Evolutionary conservation across 2,329 filamentous ascomycete genomes (phyloP).

Genomic region (Didymella lethalis): DNA sequence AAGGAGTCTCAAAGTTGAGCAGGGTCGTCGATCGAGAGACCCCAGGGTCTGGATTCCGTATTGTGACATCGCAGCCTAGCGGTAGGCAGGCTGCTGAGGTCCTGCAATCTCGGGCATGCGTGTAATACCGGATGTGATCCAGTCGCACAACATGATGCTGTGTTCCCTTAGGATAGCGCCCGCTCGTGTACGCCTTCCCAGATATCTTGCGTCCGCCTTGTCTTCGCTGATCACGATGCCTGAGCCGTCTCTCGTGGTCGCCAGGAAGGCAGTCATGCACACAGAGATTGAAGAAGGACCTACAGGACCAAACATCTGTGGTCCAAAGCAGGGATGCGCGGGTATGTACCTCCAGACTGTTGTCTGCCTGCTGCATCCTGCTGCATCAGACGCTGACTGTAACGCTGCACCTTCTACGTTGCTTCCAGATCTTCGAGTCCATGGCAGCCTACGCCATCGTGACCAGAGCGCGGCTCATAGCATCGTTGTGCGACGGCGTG

Average conservation of each 20-base stretch:
- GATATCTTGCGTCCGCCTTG: background rate
- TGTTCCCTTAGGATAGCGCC: background rate
- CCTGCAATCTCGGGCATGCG: conserved; percentile 16
- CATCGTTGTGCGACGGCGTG: conserved; percentile 8
- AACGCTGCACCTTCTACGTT: conserved; percentile 22
- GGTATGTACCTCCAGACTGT: background rate
- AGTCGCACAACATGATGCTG: conserved; percentile 9
- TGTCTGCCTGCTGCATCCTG: background rate
- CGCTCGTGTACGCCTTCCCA: background rate
- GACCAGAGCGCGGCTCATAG: conserved; percentile 11
- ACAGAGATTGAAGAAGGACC: background rate
- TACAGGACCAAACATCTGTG: background rate
- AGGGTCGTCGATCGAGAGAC: background rate
- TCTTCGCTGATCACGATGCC: background rate
- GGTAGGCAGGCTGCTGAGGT: background rate
- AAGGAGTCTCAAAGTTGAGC: background rate
- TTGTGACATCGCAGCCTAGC: background rate
- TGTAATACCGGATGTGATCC: conserved; percentile 10
- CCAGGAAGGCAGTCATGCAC: background rate
- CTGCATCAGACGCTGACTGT: background rate
- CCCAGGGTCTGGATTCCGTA: background rate
- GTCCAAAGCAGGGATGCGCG: background rate
- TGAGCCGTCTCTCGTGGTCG: background rate
- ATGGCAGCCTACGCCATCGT: conserved; percentile 8
- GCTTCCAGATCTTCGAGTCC: conserved; percentile 17